Evolutionary conservation across 805 yeast species (phyloP).

Genomic region (Ogataea zsoltii): DNA sequence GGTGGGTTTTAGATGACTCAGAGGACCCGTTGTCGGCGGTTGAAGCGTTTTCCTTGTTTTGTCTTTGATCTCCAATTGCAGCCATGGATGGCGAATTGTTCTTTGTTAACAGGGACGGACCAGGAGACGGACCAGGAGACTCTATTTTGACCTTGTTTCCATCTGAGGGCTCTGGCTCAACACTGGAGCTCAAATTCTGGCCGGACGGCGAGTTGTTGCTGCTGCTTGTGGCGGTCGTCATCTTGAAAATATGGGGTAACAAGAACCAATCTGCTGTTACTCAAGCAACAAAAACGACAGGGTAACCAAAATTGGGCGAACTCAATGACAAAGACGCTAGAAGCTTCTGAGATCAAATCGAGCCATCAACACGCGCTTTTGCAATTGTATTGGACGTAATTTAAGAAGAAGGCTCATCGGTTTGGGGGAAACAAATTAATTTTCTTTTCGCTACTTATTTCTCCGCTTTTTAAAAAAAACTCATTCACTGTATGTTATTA

Average conservation of each 20-base stretch:
- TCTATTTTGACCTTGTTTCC: conserved; percentile 1
- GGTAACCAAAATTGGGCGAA: too few relatives aligned
- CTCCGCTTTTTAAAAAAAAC: too few relatives aligned
- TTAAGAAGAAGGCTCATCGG: too few relatives aligned
- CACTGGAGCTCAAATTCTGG: background rate
- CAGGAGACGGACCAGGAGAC: background rate
- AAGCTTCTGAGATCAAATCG: too few relatives aligned
- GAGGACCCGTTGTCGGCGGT: background rate
- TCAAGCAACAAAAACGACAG: too few relatives aligned
- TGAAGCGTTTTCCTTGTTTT: conserved; percentile 1
- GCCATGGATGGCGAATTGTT: background rate
- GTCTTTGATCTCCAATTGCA: conserved; percentile 5
- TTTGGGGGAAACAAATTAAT: too few relatives aligned
- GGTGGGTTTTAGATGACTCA: background rate
- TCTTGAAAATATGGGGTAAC: conserved; percentile 4
- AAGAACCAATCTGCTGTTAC: too few relatives aligned
- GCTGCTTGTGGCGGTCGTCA: background rate
- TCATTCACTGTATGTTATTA: too few relatives aligned
- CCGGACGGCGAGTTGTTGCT: background rate
- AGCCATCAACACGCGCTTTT: too few relatives aligned
- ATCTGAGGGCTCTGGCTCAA: background rate
- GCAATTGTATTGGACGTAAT: too few relatives aligned
- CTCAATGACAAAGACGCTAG: too few relatives aligned
- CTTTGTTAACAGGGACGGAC: background rate
- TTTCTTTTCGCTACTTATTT: too few relatives aligned